Evolutionary conservation across 352 stramenopile genomes (phyloP).

Genomic region (Globisporangium heterothallicum): DNA sequence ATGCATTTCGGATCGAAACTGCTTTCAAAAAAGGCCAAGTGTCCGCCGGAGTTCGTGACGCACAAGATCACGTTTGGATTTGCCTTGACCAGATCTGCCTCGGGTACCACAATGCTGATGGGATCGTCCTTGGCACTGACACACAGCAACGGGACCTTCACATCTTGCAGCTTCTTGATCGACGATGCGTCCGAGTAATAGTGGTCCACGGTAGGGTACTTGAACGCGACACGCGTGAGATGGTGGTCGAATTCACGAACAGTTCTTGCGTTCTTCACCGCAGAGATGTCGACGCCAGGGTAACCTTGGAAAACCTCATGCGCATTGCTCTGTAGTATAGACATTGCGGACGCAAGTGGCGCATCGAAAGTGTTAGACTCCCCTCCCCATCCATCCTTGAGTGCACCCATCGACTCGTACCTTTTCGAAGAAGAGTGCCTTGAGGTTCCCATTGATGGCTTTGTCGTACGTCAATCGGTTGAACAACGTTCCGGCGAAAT

Average conservation of each 20-base stretch:
- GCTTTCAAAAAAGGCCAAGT: slow-evolving; percentile 44
- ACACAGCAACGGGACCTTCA: slow-evolving; percentile 40
- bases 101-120: slow-evolving; percentile 32
- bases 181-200: slow-evolving; percentile 43
- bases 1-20: slow-evolving; percentile 7
- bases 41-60: slow-evolving; percentile 37
- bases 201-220: slow-evolving; percentile 36
- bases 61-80: slow-evolving; percentile 48
- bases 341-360: too few species aligned
- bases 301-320: slow-evolving; percentile 49
- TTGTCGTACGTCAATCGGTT: slow-evolving; percentile 56
- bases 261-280: slow-evolving; percentile 27
- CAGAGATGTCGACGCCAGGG: slow-evolving; percentile 35
- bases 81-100: slow-evolving; percentile 22
- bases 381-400: too few species aligned
- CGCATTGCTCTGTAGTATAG: slow-evolving; percentile 41
- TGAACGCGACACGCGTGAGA: slow-evolving; percentile 52
- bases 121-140: slow-evolving; percentile 49
- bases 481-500: slow-evolving; percentile 38
- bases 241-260: slow-evolving; percentile 59
- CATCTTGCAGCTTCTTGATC: slow-evolving; percentile 25
- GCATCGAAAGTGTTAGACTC: too few species aligned
- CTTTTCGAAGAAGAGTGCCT: slow-evolving; percentile 49
- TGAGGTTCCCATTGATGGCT: slow-evolving; percentile 38
- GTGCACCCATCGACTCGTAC: slow-evolving; percentile 1